Base-by-base conservation (phyloP, 2,329 filamentous ascomycete species). In the Fusarium chlamydosporum region DNA sequence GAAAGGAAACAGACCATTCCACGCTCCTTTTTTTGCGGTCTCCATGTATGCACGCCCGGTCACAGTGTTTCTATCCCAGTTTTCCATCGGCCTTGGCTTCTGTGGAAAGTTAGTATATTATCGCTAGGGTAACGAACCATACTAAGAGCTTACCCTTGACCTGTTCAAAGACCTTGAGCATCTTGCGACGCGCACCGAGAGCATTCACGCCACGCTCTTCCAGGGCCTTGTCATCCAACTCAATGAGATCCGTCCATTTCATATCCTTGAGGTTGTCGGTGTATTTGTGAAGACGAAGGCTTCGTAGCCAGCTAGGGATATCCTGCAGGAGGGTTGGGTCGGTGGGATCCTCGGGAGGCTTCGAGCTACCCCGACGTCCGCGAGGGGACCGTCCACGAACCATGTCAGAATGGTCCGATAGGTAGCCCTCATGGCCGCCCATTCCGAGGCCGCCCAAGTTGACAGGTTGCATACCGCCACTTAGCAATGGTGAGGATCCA, bases 131-230 rank as follows among this genome's bases (percentile, higher is more conserved):
- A 20, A 20, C 4, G 20, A 5, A 38, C 13, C 18, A 12, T n/a
- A 15, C 8, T 37, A 16, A 40, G 18, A 41, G 74, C 82, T 68
- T 81, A 89, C 88, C 92, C 81, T 89, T 93, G 76, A 98, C 95
- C 83, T 97, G 94, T 75, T 98, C 96, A 81, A 98, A 98, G 58
- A 98, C 96, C 88, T 99, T 99, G 65, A 99, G 84, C 93, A 99
- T 96, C 87, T 99, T 99, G 78, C 95, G 92, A 72, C 96, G 87
- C 18, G 96, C 96, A 74, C 96, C 96, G 58, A 98, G 87, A 55
- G 96, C 96, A 79, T 97, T 97, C 33, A 99, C 96, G 50, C 96
- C 96, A 53, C 93, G 91, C 27, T 93, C 92, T 81, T 98, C 95
- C 68, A 99, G 84, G 48, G 93, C 94, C 77, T 94, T 94, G 73